Base-by-base conservation (phyloP, 176 grass and related monocot species). In the Areca catechu region DNA sequence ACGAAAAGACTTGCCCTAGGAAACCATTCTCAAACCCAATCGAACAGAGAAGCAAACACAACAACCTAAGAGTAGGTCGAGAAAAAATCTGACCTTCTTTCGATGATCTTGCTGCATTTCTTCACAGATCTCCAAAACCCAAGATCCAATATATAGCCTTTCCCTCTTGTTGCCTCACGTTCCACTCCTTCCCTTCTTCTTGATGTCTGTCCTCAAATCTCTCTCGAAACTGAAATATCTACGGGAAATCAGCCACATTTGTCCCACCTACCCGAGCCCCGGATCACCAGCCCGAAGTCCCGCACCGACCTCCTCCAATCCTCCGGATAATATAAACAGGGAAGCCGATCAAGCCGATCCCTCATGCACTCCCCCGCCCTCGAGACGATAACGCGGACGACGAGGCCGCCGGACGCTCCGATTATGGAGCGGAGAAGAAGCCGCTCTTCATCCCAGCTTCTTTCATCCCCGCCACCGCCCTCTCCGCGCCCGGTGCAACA, bases 91-190 rank as follows among this genome's bases (percentile, higher is more conserved):
- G 19, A 97, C 93, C 93, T 97, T 91, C 77, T 92, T 97, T 48
- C 72, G 81, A 65, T 88, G 87, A 76, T 88, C 93, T 77, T 88
- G 80, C 87, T 97, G 87, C 87, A 97, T 97, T 80, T 74, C 75
- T 60, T 43, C 24, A 20, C 70, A 66, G 81, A 88, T 88, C 80
- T 70, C 77, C 71, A 48, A 29, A 62, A 5, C 16, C 72, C 58
- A n/a, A 59, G 49, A 73, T 61, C 61, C 12, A 64, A 53, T 66
- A 64, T 58, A 49, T 20, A 56, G 57, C 51, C 62, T 54, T 77
- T 27, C 48, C 4, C 27, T 24, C 49, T 51, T 51, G 48, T 58
- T 54, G 74, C 21, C 51, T 7, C 20, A 20, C 49, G 43, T 51
- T 63, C 51, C 53, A 61, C 57, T 56, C 27, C 15, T 10, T 19